Percentiles rank a stretch among this genome's conserved stretches.
Evolutionary conservation across 1,284 basidiomycete genomes (phyloP).

Genomic region (Cystobasidium slooffiae): DNA sequence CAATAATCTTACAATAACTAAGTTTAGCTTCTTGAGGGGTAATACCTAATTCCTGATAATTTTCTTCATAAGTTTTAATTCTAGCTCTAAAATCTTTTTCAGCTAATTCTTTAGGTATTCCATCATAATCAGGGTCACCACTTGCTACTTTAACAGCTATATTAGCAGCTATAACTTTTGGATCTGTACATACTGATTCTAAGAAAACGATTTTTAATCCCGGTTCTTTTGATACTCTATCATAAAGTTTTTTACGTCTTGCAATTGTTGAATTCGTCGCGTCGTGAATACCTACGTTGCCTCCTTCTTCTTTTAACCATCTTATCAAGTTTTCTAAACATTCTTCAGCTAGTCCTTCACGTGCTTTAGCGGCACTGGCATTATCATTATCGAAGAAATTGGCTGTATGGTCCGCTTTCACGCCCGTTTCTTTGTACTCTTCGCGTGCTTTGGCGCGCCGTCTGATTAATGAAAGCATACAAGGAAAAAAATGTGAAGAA

Average conservation of each 20-base stretch:
- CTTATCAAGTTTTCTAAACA: constrained; percentile 91
- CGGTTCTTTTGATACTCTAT: constrained; percentile 83
- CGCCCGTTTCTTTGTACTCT: constrained; percentile 65
- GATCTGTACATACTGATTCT: constrained; percentile 93
- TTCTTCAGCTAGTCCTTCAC: constrained; percentile 86
- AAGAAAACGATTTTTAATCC: constrained; percentile 91
- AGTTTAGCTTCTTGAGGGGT: constrained; percentile 69
- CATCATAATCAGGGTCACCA: constrained; percentile 96
- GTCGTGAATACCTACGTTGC: constrained; percentile 98
- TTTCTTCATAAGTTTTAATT: constrained; percentile 89
- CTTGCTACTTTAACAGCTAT: constrained; percentile 93
- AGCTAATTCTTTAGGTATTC: constrained; percentile 81
- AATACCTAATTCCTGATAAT: constrained; percentile 88
- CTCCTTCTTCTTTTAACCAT: constrained; percentile 86
- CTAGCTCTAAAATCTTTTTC: constrained; percentile 87
- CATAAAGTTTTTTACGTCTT: constrained; percentile 76
- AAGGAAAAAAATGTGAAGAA: constrained; percentile 38
- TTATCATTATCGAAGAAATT: constrained; percentile 91
- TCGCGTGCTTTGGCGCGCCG: constrained; percentile 80
- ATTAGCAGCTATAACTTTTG: constrained; percentile 89
- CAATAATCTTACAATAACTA: constrained; percentile 79
- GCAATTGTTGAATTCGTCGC: constrained; percentile 87
- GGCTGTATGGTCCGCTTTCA: constrained; percentile 87
- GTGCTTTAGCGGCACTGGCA: constrained; percentile 71
- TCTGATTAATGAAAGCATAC: neutral